A percentile compares a stretch with the other conserved stretches of the same genome.
Evolutionary conservation across 805 yeast species (phyloP).

Genomic region (Saturnispora gosingensis): DNA sequence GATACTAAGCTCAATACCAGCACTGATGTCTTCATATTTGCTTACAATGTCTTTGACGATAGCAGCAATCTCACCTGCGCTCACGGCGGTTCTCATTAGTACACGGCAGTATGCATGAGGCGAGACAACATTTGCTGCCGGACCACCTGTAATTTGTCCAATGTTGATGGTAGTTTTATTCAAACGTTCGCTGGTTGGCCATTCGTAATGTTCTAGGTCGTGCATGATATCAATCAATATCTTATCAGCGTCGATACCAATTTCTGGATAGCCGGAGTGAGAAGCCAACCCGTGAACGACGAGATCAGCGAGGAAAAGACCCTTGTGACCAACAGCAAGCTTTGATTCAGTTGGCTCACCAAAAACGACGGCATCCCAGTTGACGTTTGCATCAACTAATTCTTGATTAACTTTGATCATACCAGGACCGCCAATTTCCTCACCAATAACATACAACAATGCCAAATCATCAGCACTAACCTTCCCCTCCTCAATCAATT

Average conservation of each 20-base stretch:
- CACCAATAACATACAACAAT: slow-evolving; percentile 59
- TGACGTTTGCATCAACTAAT: slow-evolving; percentile 26
- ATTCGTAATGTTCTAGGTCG: slow-evolving; percentile 33
- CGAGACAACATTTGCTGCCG: slow-evolving; percentile 60
- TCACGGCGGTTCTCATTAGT: slow-evolving; percentile 46
- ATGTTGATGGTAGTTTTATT: slow-evolving; percentile 57
- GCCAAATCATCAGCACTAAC: slow-evolving; percentile 47
- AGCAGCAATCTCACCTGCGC: slow-evolving; percentile 30
- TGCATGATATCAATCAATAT: slow-evolving; percentile 43
- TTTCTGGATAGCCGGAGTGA: slow-evolving; percentile 64
- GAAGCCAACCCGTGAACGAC: slow-evolving; percentile 46
- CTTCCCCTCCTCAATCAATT: slow-evolving; percentile 31
- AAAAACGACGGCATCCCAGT: slow-evolving; percentile 55
- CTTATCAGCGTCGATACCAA: slow-evolving; percentile 55
- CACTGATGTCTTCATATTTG: slow-evolving; percentile 16
- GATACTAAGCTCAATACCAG: slow-evolving; percentile 11
- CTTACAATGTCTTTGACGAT: slow-evolving; percentile 29
- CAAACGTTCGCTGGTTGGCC: slow-evolving; percentile 43
- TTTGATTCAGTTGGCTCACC: slow-evolving; percentile 72
- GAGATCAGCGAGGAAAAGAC: slow-evolving; percentile 36
- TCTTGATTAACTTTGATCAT: slow-evolving; percentile 38
- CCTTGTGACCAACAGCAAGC: slow-evolving; percentile 65
- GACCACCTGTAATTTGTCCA: slow-evolving; percentile 51
- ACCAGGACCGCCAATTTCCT: slow-evolving; percentile 59
- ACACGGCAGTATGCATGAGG: slow-evolving; percentile 43